These are phyloP conservation scores for Mucor velutinosus DNA, from an alignment of 371 early-diverging fungal genomes.

Conservation along the genomic window DNA sequence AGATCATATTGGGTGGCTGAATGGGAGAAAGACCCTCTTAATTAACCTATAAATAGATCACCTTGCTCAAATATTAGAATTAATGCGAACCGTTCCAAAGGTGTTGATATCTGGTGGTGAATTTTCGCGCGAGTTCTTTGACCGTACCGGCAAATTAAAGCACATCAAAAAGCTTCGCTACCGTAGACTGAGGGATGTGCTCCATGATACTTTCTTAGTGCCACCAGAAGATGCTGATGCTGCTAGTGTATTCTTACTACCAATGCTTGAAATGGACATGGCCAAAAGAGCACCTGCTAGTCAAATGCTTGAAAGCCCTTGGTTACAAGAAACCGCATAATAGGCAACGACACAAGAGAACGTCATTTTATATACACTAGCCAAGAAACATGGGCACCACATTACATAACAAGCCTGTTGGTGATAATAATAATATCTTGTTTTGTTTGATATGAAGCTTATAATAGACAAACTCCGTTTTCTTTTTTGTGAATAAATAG, in stretches of 20 bases:
- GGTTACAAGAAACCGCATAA: constrained; percentile 46
- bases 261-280: constrained; percentile 78
- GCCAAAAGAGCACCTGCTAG: constrained; percentile 60
- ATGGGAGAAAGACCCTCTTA: neutral
- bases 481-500: neutral
- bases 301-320: constrained; percentile 57
- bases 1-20: neutral
- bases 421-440: neutral
- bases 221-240: constrained; percentile 59
- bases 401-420: neutral
- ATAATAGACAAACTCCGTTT: constrained; percentile 3
- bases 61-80: constrained; percentile 93
- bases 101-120: constrained; percentile 74
- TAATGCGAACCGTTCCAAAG: constrained; percentile 84
- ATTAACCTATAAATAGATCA: constrained; percentile 69
- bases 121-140: constrained; percentile 81
- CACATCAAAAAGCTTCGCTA: constrained; percentile 84
- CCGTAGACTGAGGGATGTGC: constrained; percentile 81
- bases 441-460: neutral
- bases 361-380: neutral
- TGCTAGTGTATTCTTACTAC: constrained; percentile 62
- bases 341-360: neutral
- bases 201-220: constrained; percentile 81
- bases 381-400: constrained; percentile 3
- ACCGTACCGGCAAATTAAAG: constrained; percentile 77